Percentiles rank a stretch among this genome's conserved stretches.
Evolutionary conservation across 2,329 filamentous ascomycete species (phyloP).

Genomic region (Ceratocystis smalleyi): DNA sequence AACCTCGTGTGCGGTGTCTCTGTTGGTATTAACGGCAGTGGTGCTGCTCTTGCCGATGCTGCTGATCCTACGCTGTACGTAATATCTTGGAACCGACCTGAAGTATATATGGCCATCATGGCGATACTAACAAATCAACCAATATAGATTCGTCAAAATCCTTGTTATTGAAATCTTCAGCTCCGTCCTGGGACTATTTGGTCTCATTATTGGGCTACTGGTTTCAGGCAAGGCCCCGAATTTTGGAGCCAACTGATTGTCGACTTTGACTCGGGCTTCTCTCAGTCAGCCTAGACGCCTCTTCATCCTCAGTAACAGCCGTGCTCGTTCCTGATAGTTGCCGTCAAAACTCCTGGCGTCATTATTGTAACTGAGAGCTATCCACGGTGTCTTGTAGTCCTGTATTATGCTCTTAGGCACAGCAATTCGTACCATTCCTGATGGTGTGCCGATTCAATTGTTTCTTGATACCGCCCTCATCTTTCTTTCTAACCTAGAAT

Average conservation of each 20-base stretch:
- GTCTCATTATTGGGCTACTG: constrained; percentile 83
- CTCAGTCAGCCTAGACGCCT: not conserved
- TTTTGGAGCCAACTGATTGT: constrained; percentile 35
- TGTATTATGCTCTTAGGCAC: not conserved
- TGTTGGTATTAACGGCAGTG: constrained; percentile 95
- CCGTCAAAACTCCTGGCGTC: not conserved
- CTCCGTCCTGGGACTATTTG: constrained; percentile 89
- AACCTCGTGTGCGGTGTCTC: constrained; percentile 92
- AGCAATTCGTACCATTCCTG: not conserved
- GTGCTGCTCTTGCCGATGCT: constrained; percentile 88
- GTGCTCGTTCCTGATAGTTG: not conserved
- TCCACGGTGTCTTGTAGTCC: not conserved
- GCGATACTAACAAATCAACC: constrained; percentile 20
- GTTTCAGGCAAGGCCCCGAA: constrained; percentile 70
- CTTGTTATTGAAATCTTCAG: constrained; percentile 99
- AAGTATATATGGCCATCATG: constrained; percentile 16
- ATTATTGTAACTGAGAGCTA: not conserved
- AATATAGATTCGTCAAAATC: constrained; percentile 81
- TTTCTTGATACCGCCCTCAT: not conserved
- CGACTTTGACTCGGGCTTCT: not conserved
- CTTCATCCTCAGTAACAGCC: not conserved
- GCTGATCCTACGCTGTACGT: constrained; percentile 77
- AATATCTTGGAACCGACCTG: not conserved
- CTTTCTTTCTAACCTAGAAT: constrained; percentile 10
- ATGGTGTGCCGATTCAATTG: not conserved